Conservation (phyloP, 768 basidiomycete genomes). For the Psilocybe azurescens region DNA sequence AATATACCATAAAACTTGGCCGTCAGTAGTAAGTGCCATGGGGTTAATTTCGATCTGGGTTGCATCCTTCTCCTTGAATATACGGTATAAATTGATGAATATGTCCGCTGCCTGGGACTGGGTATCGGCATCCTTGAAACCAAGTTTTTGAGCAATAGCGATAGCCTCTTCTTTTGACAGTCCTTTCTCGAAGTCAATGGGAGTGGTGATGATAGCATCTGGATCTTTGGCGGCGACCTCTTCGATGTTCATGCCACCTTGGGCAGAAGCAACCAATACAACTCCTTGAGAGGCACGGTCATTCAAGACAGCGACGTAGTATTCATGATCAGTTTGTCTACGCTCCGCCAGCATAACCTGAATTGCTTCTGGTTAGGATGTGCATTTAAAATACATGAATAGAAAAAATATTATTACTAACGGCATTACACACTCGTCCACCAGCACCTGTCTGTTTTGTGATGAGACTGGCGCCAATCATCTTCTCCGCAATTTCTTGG, state of each 20-base stretch:
- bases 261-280: constrained; percentile 90
- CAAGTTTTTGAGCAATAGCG: constrained; percentile 85
- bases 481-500: constrained; percentile 83
- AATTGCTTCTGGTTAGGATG: not conserved
- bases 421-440: constrained; percentile 95
- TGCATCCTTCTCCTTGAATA: constrained; percentile 99
- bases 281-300: constrained; percentile 90
- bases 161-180: constrained; percentile 75
- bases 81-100: constrained; percentile 92
- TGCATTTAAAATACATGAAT: not conserved
- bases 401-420: constrained; percentile 39
- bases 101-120: constrained; percentile 90
- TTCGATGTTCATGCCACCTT: constrained; percentile 99
- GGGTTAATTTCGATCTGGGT: constrained; percentile 99
- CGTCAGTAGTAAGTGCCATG: constrained; percentile 90
- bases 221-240: constrained; percentile 98
- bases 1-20: constrained; percentile 87
- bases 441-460: constrained; percentile 97
- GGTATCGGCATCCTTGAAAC: constrained; percentile 75
- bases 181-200: constrained; percentile 85
- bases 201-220: constrained; percentile 91
- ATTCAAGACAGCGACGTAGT: constrained; percentile 96
- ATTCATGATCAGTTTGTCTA: constrained; percentile 92
- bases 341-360: constrained; percentile 99
- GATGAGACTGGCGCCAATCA: constrained; percentile 95